phyloP scores from a whole-genome alignment of 257 asterid genomes.

The Phtheirospermum japonicum region DNA sequence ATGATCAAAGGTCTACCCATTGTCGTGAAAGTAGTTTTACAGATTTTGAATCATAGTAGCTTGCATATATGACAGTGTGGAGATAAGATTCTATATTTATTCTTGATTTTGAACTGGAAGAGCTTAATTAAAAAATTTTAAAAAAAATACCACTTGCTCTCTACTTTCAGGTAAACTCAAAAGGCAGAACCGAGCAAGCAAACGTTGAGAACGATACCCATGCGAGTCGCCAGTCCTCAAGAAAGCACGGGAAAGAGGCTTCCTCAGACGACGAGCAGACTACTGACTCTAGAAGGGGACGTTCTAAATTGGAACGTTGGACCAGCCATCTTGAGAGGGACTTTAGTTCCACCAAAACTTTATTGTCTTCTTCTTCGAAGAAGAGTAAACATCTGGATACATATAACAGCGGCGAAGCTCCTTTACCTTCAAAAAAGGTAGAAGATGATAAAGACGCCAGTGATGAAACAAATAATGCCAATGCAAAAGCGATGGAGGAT shows the following conservation, averaged over 20 bases:
- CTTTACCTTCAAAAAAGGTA: slow-evolving; percentile 1
- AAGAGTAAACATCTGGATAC: neutral
- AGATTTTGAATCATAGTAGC: too few relatives aligned
- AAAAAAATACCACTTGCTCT: neutral
- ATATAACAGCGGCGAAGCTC: neutral
- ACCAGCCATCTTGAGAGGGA: slow-evolving; percentile 85
- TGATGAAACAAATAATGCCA: neutral
- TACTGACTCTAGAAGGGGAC: slow-evolving; percentile 59
- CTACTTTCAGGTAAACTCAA: neutral
- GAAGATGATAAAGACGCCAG: slow-evolving; percentile 4
- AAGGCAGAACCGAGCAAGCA: neutral
- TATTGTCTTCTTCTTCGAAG: neutral
- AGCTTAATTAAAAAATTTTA: too few relatives aligned
- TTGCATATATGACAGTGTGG: too few relatives aligned
- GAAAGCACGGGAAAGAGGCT: slow-evolving; percentile 34
- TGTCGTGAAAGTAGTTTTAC: too few relatives aligned
- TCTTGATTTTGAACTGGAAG: neutral
- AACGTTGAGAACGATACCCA: neutral
- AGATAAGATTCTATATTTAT: neutral
- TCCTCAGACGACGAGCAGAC: slow-evolving; percentile 62
- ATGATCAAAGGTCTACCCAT: too few relatives aligned
- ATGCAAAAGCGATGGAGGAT: slow-evolving; percentile 46
- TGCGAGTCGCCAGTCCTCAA: neutral
- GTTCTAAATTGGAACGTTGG: slow-evolving; percentile 92
- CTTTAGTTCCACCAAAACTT: slow-evolving; percentile 24